Base-by-base conservation (phyloP, 192 early-diverging fungal species). In the Obelidium mucronatum region DNA sequence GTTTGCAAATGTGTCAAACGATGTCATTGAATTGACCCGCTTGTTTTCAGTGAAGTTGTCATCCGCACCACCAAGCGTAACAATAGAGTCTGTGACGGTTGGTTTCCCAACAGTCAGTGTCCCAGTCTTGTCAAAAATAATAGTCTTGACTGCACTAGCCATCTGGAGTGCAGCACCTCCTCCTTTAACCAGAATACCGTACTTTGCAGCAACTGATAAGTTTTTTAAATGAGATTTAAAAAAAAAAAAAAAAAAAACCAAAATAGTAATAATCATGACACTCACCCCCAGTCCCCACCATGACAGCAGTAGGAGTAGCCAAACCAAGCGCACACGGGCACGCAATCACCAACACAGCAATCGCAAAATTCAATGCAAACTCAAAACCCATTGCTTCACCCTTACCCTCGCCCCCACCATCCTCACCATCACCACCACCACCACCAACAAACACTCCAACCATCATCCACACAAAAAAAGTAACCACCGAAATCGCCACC, bases 291-390 rank as follows among this genome's bases (percentile, higher is more conserved):
- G 97, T 99, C 30, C 96, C 97, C 8, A 97, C 97, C 97, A 99
- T 99, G 6, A 99, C 95, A 0, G 97, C 97, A 0, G 97, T 99
- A 8, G 97, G 97, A 3, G 96, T 97, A 34, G 95, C 93, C 28
- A 99, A 85, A 36, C 97, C 97, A 55, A 99, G 83, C 5, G 97
- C 94, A 82, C 97, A 99, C 31, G 97, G 97, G 67, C 97, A 99
- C 15, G 97, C 96, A 15, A 99, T 96, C 13, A 99, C 97, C 28
- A 97, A 91, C 2, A 98, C 96, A 3, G 94, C 93, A 40, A 99
- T 95, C 4, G 65, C 80, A 65, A 84, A 84, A 26, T 81, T 56
- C 36, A 51, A 44, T 33, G 63, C 71, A 24, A 58, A 22, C 30
- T 31, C 55, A 11, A 70, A 37, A n/a, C n/a, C n/a, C n/a, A n/a